These are phyloP conservation scores for Comarum palustre DNA, from an alignment of 306 rosid genomes.

Conservation along the genomic window DNA sequence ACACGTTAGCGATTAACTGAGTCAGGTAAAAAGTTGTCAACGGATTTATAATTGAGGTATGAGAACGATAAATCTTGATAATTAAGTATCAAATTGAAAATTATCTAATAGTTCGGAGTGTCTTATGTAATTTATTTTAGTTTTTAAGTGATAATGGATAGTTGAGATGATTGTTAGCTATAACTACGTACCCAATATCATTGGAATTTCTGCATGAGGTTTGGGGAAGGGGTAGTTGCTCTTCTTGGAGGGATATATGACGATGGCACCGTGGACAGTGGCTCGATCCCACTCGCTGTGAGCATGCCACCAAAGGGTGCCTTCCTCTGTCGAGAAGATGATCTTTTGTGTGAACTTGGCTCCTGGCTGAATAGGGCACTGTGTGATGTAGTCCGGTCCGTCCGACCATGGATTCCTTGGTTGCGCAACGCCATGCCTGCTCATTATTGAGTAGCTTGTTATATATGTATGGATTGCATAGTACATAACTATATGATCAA, in stretches of 20 bases:
- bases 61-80: no score
- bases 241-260: conserved; percentile 35
- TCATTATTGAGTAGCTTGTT: not conserved
- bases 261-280: conserved; percentile 52
- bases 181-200: conserved; percentile 38
- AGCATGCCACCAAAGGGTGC: conserved; percentile 75
- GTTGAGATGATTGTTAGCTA: not conserved
- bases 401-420: conserved; percentile 50
- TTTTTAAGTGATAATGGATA: not conserved
- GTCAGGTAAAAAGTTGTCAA: no score
- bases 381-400: conserved; percentile 47
- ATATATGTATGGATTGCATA: not conserved
- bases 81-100: no score
- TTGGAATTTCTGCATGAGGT: conserved; percentile 38
- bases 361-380: conserved; percentile 49
- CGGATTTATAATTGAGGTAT: no score
- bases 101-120: no score
- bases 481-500: not conserved
- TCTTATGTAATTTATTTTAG: no score
- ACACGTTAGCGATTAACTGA: no score
- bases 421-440: conserved; percentile 50
- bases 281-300: conserved; percentile 63
- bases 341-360: conserved; percentile 35
- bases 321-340: conserved; percentile 40
- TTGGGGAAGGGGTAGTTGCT: conserved; percentile 35